Base-by-base conservation (phyloP, 1,284 basidiomycete species). In the Moniliella sp. region DNA sequence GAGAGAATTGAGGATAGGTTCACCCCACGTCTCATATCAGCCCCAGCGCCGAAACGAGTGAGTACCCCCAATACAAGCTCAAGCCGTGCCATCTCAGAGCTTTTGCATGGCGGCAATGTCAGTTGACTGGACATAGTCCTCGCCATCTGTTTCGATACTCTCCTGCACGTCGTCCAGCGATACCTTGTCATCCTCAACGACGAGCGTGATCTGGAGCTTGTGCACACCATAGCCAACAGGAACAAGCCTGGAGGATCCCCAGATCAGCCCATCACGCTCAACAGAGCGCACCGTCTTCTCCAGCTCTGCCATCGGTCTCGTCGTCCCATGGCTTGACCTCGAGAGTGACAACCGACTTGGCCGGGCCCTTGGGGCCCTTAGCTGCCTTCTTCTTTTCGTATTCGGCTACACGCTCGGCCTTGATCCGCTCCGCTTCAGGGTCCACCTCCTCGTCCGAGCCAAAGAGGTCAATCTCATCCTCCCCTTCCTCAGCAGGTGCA, bases 271-370 rank as follows among this genome's bases (percentile, higher is more conserved):
- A 37, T 81, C 77, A 69, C 73, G 68, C 64, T 83, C 73, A 55
- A 97, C 76, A 17, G 76, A 75, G 45, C 88, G 76, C 36, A 97
- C 84, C 27, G 67, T 55, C 26, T 69, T 64, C 66, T 97, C 88
- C 48, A 97, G 70, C 35, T 67, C 76, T 33, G 61, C 70, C 82
- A 99, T 84, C 81, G 39, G 88, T 99, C 69, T 93, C 84, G 63
- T 94, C 86, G 62, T 97, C 88, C 88, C 86, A 59, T 30, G 86
- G 88, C 68, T 94, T 97, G 45, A 97, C 83, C 50, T 94, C 84
- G 53, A 94, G 68, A 34, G 91, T 97, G 33, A 88, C 82, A 41
- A 88, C 72, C 45, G 82, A 88, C 80, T 83, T 59, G 33, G 57
- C 36, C 26, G 36, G 56, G 32, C 65, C 62, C 26, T 60, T 46